These are phyloP conservation scores for Globisporangium echinulatum DNA, from an alignment of 352 stramenopile genomes.

Conservation along the genomic window DNA sequence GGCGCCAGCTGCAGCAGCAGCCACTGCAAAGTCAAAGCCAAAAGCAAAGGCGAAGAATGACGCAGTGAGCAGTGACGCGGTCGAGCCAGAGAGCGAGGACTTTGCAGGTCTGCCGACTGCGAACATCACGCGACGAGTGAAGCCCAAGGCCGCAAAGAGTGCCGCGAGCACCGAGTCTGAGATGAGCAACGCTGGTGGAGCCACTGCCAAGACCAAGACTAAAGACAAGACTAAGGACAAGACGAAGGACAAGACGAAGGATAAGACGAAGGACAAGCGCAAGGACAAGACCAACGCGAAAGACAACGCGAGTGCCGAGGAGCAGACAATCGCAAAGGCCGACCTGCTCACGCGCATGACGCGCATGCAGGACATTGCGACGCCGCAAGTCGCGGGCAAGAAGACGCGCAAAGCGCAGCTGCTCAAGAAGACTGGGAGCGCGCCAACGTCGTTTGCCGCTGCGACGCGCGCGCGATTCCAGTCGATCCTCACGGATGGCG, in stretches of 20 bases:
- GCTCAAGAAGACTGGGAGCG: conserved; percentile 19
- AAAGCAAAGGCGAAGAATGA: background rate
- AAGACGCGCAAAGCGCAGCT: conserved; percentile 30
- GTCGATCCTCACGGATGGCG: conserved; percentile 20
- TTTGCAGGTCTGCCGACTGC: conserved; percentile 5
- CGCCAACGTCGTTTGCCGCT: conserved; percentile 12
- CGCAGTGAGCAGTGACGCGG: background rate
- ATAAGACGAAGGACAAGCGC: conserved; percentile 10
- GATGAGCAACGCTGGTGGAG: no score
- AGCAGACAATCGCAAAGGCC: conserved; percentile 39
- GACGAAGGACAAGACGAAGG: conserved; percentile 2
- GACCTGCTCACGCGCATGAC: conserved; percentile 41
- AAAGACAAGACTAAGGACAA: background rate
- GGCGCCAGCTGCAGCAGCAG: background rate
- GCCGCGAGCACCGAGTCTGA: no score
- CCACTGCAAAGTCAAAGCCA: background rate
- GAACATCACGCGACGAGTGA: conserved; percentile 14
- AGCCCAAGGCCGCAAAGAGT: conserved; percentile 1
- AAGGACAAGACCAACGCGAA: conserved; percentile 8
- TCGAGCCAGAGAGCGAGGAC: conserved; percentile 10
- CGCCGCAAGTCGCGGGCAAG: conserved; percentile 55
- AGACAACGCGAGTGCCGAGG: conserved; percentile 23
- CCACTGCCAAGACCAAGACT: background rate
- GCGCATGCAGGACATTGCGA: conserved; percentile 57
- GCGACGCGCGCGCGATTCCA: conserved; percentile 44